phyloP scores from a whole-genome alignment of 208 protist species.

The Borovskyia barvae region DNA sequence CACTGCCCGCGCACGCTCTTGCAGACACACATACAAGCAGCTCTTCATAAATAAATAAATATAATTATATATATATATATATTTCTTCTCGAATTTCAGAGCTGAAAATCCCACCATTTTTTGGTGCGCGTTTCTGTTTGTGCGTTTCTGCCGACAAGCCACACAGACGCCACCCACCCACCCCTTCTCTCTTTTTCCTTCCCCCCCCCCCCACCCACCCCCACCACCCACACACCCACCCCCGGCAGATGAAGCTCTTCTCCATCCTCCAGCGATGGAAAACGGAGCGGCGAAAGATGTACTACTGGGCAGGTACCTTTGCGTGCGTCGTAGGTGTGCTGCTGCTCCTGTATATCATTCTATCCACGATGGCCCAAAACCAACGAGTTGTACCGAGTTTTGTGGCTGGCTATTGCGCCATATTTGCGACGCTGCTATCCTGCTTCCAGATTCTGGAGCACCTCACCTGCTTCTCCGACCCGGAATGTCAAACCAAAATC shows the following conservation, averaged over 20 bases:
- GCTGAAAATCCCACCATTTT: no score
- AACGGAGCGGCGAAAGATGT: conserved; percentile 73
- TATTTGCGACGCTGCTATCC: conserved; percentile 86
- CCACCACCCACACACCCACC: background rate
- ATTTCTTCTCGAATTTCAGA: no score
- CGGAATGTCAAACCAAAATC: conserved; percentile 89
- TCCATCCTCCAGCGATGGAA: conserved; percentile 19
- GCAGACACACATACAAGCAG: no score
- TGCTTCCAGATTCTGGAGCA: conserved; percentile 91
- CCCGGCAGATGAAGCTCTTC: conserved; percentile 17
- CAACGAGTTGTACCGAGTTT: conserved; percentile 68
- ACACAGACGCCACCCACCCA: background rate
- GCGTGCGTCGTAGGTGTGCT: conserved; percentile 72
- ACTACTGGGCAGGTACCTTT: conserved; percentile 86
- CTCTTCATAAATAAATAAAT: no score
- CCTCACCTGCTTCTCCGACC: conserved; percentile 86
- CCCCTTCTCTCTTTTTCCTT: background rate
- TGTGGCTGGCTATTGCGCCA: conserved; percentile 86
- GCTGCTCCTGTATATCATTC: conserved; percentile 61
- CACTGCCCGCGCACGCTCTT: no score
- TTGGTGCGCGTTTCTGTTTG: background rate
- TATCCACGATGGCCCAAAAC: conserved; percentile 39
- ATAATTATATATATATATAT: no score
- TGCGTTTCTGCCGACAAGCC: background rate
- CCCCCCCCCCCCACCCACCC: background rate